A percentile compares a stretch with the other conserved stretches of the same genome.
Conservation (phyloP, 169 alveolate species). For the Sarcocystis neurona region DNA sequence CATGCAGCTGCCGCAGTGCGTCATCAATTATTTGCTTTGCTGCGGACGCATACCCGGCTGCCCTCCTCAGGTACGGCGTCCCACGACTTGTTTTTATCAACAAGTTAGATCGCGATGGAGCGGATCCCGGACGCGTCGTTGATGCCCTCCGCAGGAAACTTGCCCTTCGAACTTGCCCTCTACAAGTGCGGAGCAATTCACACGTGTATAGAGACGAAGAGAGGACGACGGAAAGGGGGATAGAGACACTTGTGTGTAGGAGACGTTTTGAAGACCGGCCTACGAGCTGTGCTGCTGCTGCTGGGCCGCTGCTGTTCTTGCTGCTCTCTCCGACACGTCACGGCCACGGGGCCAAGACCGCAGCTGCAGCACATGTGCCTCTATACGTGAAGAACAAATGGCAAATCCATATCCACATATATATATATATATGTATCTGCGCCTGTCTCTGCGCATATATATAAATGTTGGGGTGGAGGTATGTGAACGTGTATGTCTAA, state of each 20-base stretch:
- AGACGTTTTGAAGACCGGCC: too few relatives aligned
- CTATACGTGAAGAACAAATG: too few relatives aligned
- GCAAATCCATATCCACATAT: too few relatives aligned
- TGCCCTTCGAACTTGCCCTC: slow-evolving; percentile 79
- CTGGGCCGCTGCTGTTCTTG: not conserved
- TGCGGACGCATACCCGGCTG: not conserved
- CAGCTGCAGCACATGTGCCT: too few relatives aligned
- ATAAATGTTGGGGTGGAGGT: too few relatives aligned
- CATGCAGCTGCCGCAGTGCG: not conserved
- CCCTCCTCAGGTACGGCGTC: slow-evolving; percentile 79
- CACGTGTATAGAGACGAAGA: too few relatives aligned
- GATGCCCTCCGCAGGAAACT: slow-evolving; percentile 85
- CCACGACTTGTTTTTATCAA: slow-evolving; percentile 93
- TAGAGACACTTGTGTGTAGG: too few relatives aligned
- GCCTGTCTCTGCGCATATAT: too few relatives aligned
- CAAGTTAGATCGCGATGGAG: slow-evolving; percentile 96
- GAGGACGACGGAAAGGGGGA: too few relatives aligned
- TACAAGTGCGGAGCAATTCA: slow-evolving; percentile 67
- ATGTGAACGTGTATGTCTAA: too few relatives aligned
- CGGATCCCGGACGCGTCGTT: slow-evolving; percentile 89
- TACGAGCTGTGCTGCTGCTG: not conserved
- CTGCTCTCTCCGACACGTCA: not conserved
- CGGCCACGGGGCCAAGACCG: too few relatives aligned
- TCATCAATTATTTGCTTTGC: not conserved
- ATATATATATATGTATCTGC: too few relatives aligned